Base-by-base conservation (phyloP, 306 rosid genomes). In the Cyamopsis tetragonoloba region DNA sequence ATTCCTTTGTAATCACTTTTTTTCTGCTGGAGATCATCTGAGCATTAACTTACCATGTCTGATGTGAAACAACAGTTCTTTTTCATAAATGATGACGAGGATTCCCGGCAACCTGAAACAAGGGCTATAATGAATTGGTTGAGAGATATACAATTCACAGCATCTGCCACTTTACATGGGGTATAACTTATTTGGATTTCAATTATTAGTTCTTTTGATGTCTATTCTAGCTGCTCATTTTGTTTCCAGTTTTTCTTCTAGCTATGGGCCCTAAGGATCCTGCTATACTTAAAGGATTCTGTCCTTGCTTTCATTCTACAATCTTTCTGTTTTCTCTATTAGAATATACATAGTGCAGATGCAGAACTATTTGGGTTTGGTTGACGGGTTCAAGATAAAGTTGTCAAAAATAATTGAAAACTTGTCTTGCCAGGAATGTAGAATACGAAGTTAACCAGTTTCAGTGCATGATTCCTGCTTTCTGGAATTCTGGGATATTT, bases 141-240 rank as follows among this genome's bases (percentile, higher is more conserved):
- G 83, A 80, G 85, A 77, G 87, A 88, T 39, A 80, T 81, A 70
- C 88, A 68, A 55, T 93, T 93, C 72, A 88, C 95, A 50, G 98
- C 91, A 71, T 93, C 98, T 83, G 97, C 98, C 85, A 89, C 87
- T 75, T 88, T 93, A 80, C 98, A 93, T 72, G 98, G 98, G 98
- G 98, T 93, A 88, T 35, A 69, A 20, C 73, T 75, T 80, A 50
- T 48, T 60, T 9, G 72, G 31, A 49, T 59, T 38, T 73, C 50
- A 41, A 37, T 43, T 30, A 26, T 43, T 60, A 31, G 23, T 24
- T 35, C 39, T 46, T 19, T 54, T 49, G 20, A 20, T 18, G 19
- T 68, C 37, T 77, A 41, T 26, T 27, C 32, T 54, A 20, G 31
- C 49, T 50, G 64, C n/a, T n/a, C n/a, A n/a, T n/a, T 73, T 62